Evolutionary conservation across 495 filamentous ascomycete genomes (phyloP), one percentile per base, ranked within the genome.

Genomic region (Penicillium fimorum): DNA sequence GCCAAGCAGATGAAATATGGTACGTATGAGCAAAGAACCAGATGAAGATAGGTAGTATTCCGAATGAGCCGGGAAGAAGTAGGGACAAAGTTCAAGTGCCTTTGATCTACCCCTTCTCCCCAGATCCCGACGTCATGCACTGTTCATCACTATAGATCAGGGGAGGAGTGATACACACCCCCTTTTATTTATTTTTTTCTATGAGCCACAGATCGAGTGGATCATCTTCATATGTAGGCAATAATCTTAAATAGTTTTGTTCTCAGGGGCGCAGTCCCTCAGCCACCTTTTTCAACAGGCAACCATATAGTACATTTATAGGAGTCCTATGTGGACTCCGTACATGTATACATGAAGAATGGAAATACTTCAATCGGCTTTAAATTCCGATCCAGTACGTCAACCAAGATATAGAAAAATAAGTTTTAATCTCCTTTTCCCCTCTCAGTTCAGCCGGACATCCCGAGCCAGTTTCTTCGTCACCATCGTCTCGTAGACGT

Each of bases 111-210:
- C 18, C 25, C 25, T 33, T 29, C 38, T 32, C 54, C 44, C 30
- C 38, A 37, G 44, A 53, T 55, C 41, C 52, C 56, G 51, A 63
- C 60, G 60, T 63, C 60, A 63, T 63, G 53, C 47, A 48, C 8
- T 50, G 35, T 45, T 55, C 53, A 62, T 57, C 51, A 50, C 50
- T 53, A 12, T 18, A 38, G 53, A 58, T 62, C 59, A 58, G 55
- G 59, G 46, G 56, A 33, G 20, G n/a, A 6, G 18, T 6, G 40
- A 25, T 29, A 25, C 7, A 25, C 20, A 20, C 50, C 55, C 59
- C 50, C 33, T 47, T 55, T 58, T 17, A 24, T 35, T n/a, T n/a
- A 5, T n/a, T n/a, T 9, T n/a, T 15, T 8, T 11, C 35, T n/a
- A 38, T 24, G 37, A 44, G 48, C 49, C 33, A 40, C 45, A 47